Percentiles rank a stretch among this genome's conserved stretches.
Evolutionary conservation across 805 yeast species (phyloP).

Genomic region (Candida nonsorbophila): DNA sequence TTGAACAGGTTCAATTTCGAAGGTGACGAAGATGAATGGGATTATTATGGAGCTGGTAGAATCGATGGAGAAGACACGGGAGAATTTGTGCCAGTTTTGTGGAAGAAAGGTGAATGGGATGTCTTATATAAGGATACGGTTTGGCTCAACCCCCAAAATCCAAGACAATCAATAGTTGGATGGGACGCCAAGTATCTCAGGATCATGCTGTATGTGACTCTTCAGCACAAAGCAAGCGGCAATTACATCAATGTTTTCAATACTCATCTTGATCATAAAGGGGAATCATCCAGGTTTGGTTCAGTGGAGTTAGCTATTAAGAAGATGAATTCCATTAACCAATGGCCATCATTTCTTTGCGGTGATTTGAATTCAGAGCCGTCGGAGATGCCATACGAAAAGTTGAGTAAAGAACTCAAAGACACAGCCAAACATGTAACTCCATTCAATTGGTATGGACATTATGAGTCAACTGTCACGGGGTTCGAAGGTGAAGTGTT

Average conservation of each 20-base stretch:
- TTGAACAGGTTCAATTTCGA: constrained; percentile 14
- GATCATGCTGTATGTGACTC: constrained; percentile 26
- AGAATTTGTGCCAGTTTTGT: constrained; percentile 29
- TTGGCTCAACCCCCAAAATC: constrained; percentile 32
- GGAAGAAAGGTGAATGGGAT: constrained; percentile 22
- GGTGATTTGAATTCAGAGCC: constrained; percentile 26
- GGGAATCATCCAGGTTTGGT: constrained; percentile 21
- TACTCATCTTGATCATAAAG: constrained; percentile 36
- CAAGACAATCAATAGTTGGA: constrained; percentile 25
- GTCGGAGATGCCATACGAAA: constrained; percentile 13
- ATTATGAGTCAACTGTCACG: constrained; percentile 23
- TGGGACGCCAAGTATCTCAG: constrained; percentile 35
- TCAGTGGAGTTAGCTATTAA: constrained; percentile 25
- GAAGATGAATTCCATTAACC: constrained; percentile 17
- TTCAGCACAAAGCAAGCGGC: constrained; percentile 20
- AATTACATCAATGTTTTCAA: constrained; percentile 26
- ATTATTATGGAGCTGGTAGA: constrained; percentile 26
- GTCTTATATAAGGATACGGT: constrained; percentile 20
- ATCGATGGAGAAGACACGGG: constrained; percentile 21
- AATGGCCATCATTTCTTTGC: constrained; percentile 26
- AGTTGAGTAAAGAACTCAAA: constrained; percentile 8
- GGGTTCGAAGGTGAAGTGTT: constrained; percentile 25
- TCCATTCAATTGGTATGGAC: constrained; percentile 21
- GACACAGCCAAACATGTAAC: constrained; percentile 17
- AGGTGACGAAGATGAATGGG: constrained; percentile 18